Evolutionary conservation across 768 basidiomycete genomes (phyloP).

Genomic region (Dentipellis sp.): DNA sequence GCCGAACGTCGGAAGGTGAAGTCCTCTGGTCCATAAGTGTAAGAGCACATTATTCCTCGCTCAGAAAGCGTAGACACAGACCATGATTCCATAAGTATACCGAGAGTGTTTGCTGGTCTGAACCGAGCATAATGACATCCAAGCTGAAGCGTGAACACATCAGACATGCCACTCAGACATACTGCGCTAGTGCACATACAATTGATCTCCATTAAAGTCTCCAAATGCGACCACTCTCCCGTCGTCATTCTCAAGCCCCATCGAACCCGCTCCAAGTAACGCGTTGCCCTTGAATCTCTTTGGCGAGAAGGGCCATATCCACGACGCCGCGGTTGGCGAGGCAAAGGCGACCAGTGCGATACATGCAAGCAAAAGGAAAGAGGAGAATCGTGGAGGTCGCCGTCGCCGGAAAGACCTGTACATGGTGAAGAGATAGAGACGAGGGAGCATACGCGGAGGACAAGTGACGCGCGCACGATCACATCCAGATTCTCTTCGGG

Average conservation of each 20-base stretch:
- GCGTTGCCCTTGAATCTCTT: slow-evolving; percentile 80
- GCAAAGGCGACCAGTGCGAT: background rate
- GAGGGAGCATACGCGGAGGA: background rate
- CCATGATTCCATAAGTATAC: slow-evolving; percentile 81
- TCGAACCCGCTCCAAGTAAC: slow-evolving; percentile 66
- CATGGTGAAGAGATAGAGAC: background rate
- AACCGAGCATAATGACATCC: slow-evolving; percentile 68
- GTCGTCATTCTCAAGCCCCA: slow-evolving; percentile 60
- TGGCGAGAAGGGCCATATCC: slow-evolving; percentile 77
- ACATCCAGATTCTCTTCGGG: no score
- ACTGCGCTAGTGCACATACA: slow-evolving; percentile 42
- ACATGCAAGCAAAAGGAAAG: slow-evolving; percentile 3
- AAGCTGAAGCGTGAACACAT: slow-evolving; percentile 35
- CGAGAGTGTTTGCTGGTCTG: slow-evolving; percentile 70
- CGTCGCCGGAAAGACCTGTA: background rate
- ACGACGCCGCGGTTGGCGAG: slow-evolving; percentile 12
- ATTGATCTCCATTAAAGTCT: slow-evolving; percentile 94
- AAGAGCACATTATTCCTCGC: background rate
- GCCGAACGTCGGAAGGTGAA: slow-evolving; percentile 46
- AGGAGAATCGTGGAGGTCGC: slow-evolving; percentile 6
- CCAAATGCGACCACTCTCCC: slow-evolving; percentile 82
- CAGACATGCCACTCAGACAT: background rate
- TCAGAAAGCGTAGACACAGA: slow-evolving; percentile 16
- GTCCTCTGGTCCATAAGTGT: slow-evolving; percentile 30
- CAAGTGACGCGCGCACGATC: no score